Evolutionary conservation across 1,284 basidiomycete genomes (phyloP), one percentile per base, ranked within the genome.

Genomic region (Puccinia brachypodii): DNA sequence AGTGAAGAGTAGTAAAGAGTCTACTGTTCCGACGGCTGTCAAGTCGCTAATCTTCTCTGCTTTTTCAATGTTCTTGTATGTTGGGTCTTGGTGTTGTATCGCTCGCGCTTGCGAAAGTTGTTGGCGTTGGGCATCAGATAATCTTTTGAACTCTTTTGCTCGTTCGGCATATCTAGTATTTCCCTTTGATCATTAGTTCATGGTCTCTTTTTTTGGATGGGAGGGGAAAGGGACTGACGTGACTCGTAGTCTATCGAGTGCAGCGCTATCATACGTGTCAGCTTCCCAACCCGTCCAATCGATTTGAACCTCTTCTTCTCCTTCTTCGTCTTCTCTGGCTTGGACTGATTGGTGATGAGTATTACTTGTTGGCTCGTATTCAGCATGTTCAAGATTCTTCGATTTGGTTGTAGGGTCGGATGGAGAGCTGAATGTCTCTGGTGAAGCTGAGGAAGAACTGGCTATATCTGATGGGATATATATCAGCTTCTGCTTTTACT

Each of bases 201-300:
- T 31, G 36, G 6, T 25, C 11, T n/a, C n/a, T n/a, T n/a, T n/a
- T 64, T 44, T 3, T 28, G 53, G 31, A 50, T 38, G 6, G 14
- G 38, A 64, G 6, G 8, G 19, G 7, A 16, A 14, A 2, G 44
- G 33, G 16, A 79, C 77, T 71, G 3, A 79, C 77, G 28, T 42
- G 28, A 16, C 16, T 42, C 47, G 44, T 2, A 79, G 16, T 58
- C 40, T 50, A 19, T 56, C 77, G 14, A 79, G 33, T 28, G 58
- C 33, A 56, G 19, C 33, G 33, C 1, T 47, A 16, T 38, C 31
- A 58, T 79, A 79, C 56, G 3, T 38, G 9, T 79, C 47, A 22
- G 53, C 6, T 31, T 60, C 50, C 77, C 77, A 79, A 53, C 66
- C 77, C 7, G 66, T 40, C 77, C 77, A 79, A 72, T 79, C 77